A percentile compares a stretch with the other conserved stretches of the same genome.
Evolutionary conservation across 2,329 filamentous ascomycete species (phyloP).

Genomic region (Thielaviopsis ethacetica): DNA sequence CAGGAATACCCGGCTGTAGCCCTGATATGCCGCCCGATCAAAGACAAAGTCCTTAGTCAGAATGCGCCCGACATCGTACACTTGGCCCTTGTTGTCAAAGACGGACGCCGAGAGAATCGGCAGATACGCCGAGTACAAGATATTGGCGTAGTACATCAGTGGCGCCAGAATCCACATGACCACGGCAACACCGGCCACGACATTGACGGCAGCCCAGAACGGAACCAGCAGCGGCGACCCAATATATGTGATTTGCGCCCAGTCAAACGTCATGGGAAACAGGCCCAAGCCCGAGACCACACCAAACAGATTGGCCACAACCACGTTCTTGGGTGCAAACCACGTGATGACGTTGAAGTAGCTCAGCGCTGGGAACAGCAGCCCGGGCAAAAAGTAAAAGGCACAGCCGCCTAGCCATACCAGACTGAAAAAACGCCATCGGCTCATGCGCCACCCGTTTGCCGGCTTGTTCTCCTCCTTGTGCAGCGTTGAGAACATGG

Average conservation of each 20-base stretch:
- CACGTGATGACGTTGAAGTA: constrained; percentile 84
- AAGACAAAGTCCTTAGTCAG: constrained; percentile 65
- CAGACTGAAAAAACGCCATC: constrained; percentile 70
- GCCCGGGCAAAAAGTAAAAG: constrained; percentile 74
- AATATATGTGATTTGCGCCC: constrained; percentile 80
- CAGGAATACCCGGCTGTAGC: constrained; percentile 72
- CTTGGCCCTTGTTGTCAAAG: constrained; percentile 67
- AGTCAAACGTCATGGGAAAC: constrained; percentile 79
- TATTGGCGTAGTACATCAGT: constrained; percentile 64
- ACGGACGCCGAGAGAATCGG: constrained; percentile 72
- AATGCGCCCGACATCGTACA: constrained; percentile 70
- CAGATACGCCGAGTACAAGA: constrained; percentile 70
- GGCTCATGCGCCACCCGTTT: constrained; percentile 66
- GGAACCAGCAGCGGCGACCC: constrained; percentile 71
- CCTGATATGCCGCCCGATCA: constrained; percentile 56
- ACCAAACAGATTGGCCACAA: constrained; percentile 73
- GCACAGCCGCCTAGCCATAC: constrained; percentile 55
- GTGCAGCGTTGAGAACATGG: constrained; percentile 78
- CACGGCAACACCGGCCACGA: constrained; percentile 60
- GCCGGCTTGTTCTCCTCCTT: constrained; percentile 69
- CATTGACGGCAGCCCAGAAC: constrained; percentile 76
- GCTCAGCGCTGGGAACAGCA: constrained; percentile 68
- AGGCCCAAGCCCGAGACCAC: constrained; percentile 71
- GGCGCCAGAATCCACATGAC: constrained; percentile 79
- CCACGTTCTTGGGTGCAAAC: constrained; percentile 75